Evolutionary conservation across 2,329 filamentous ascomycete species (phyloP), one percentile per base, ranked within the genome.

Genomic region (Pestalotiopsis sp.): DNA sequence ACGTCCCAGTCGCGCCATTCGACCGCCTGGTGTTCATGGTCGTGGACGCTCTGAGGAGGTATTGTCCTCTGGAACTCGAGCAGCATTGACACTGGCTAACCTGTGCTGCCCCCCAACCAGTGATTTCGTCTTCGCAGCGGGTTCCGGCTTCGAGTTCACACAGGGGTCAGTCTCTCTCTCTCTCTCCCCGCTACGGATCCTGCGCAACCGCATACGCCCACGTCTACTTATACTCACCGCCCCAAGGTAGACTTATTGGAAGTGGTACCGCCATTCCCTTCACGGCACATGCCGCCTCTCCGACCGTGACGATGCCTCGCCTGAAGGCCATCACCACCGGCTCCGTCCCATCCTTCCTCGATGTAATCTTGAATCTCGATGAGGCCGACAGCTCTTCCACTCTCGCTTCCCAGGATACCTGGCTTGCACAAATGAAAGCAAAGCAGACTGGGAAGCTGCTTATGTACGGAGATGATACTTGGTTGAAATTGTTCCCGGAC

Each of bases 391-490:
- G 93, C 3, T 92, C 92, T 14, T 97, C 96, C 0, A 95, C 92
- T 3, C 87, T 99, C 27, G 91, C 93, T 14, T 88, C 88, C 36
- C 96, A 98, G 81, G 96, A 99, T 78, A 97, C 94, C 40, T 99
- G 97, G 95, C 88, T 99, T 31, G 93, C 94, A 45, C 96, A 99
- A 83, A 90, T 99, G 82, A 95, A 91, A 79, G 90, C 90, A 45
- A 92, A 90, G 75, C 83, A 84, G 27, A 79, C 83, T 20, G 93
- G 93, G 23, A 94, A 93, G 75, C 85, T 98, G 71, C 85, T 98
- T 78, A 96, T 99, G 91, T 98, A 96, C 77, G 96, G 96, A 63
- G 96, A 99, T 77, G 96, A 99, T 79, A 99, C 96, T 23, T 99
- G 96, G 97, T 84, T 99, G 74, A 98, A 98, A 83, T 86, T 99